phyloP scores from a whole-genome alignment of 306 rosid species.

The Alnus rubra region DNA sequence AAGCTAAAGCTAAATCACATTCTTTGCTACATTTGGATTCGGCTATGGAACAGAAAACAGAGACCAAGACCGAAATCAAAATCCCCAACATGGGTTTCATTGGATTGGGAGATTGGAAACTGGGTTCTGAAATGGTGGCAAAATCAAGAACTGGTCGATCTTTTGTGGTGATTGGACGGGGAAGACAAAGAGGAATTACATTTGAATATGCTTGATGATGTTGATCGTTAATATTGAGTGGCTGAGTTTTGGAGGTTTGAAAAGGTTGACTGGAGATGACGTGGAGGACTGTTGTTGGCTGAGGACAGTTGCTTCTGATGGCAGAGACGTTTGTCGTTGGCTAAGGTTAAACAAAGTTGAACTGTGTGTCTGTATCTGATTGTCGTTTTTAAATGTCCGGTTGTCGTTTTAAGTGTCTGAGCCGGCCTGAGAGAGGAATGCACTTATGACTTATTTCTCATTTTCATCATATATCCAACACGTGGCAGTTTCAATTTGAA shows the following conservation, averaged over 20 bases:
- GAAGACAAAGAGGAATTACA: background rate
- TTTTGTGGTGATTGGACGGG: background rate
- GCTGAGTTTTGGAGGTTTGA: background rate
- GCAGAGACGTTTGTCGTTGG: too few species aligned
- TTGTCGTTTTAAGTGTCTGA: background rate
- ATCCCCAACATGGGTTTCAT: slow-evolving; percentile 45
- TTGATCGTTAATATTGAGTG: slow-evolving; percentile 15
- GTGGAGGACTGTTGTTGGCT: too few species aligned
- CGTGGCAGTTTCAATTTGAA: too few species aligned
- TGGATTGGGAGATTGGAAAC: slow-evolving; percentile 5
- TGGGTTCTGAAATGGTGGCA: background rate
- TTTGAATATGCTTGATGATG: background rate
- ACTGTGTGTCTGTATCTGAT: background rate
- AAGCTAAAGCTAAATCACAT: slow-evolving; percentile 71
- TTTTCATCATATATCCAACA: too few species aligned
- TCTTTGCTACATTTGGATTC: slow-evolving; percentile 51
- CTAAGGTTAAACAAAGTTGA: too few species aligned
- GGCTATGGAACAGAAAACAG: slow-evolving; percentile 23
- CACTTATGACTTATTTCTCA: too few species aligned
- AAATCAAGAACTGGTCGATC: background rate
- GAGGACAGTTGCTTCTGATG: background rate
- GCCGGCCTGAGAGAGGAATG: background rate
- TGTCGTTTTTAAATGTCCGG: background rate
- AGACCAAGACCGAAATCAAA: slow-evolving; percentile 25
- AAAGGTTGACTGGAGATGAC: background rate